Base-by-base conservation (phyloP, 441 rosid species). In the Gossypium laxum region DNA sequence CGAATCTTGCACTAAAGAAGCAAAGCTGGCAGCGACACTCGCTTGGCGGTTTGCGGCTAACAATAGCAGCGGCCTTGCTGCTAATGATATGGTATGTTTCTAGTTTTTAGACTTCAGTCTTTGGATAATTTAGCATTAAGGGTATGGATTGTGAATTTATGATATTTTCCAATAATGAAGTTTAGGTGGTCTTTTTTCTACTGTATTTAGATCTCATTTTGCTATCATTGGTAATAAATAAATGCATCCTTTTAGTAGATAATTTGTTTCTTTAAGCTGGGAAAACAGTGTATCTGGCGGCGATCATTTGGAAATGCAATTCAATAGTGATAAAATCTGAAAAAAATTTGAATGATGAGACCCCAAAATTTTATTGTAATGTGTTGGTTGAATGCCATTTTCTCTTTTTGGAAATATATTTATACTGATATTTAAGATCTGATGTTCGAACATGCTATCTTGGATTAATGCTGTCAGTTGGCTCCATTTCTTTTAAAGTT, bases 21-120 rank as follows among this genome's bases (percentile, higher is more conserved):
- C 52, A 55, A 85, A 75, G 61, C 75, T 96, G 98, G 88, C 97
- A 57, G 82, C 96, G 17, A 76, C 98, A 68, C 80, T 96, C 64
- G 88, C 90, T 82, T 95, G 98, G 99, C 87, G 95, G 81, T 89
- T 81, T 43, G 45, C 91, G 77, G 84, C 90, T 86, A 76, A 57
- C 84, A 89, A 90, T 82, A 96, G 97, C 78, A 87, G 85, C 74
- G 79, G 87, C 80, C 84, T 81, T 82, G 77, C 92, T 74, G 63
- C 90, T 63, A 86, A 76, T 80, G 97, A 91, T 58, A 34, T 70
- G 84, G 99, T 95, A 87, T 8, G 43, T 70, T 18, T 21, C 62
- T 38, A 19, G 21, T n/a, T 55, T 52, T 38, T 15, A 6, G 17
- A 6, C 5, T 21, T 19, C 34, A 57, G 24, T 0, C 26, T 56